These are phyloP conservation scores for Dactylonectria macrodidyma DNA, from an alignment of 2,329 filamentous ascomycete species.

Conservation along the genomic window DNA sequence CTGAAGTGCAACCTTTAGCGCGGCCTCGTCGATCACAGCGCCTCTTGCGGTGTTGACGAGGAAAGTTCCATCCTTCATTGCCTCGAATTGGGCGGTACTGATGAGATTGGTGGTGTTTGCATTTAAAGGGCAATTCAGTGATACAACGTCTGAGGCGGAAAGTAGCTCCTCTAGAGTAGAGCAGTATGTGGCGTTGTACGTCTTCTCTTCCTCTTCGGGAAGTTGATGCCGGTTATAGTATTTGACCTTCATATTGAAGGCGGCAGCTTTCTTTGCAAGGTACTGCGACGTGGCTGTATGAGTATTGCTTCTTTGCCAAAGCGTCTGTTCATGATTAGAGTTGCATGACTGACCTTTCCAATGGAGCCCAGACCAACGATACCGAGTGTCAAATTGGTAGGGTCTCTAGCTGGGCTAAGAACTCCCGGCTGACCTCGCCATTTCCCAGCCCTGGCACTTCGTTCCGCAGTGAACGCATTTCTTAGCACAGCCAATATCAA, in stretches of 20 bases:
- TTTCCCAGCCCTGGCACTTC: slow-evolving; percentile 51
- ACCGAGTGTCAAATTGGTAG: slow-evolving; percentile 57
- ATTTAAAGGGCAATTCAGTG: slow-evolving; percentile 56
- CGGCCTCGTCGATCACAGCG: slow-evolving; percentile 62
- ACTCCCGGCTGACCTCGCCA: slow-evolving; percentile 51
- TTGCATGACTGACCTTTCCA: slow-evolving; percentile 46
- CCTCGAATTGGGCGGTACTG: slow-evolving; percentile 54
- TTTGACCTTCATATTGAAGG: slow-evolving; percentile 57
- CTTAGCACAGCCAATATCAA: slow-evolving; percentile 55
- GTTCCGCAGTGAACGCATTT: slow-evolving; percentile 58
- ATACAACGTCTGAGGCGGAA: slow-evolving; percentile 55
- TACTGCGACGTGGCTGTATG: slow-evolving; percentile 44
- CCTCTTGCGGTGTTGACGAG: slow-evolving; percentile 66
- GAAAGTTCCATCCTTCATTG: slow-evolving; percentile 61
- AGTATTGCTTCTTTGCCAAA: background rate
- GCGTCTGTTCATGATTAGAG: too few relatives aligned
- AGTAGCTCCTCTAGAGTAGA: slow-evolving; percentile 56
- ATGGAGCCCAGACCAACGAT: slow-evolving; percentile 63
- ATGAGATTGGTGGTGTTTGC: slow-evolving; percentile 56
- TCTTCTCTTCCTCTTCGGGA: slow-evolving; percentile 49
- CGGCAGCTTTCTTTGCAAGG: slow-evolving; percentile 55
- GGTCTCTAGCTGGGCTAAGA: slow-evolving; percentile 55
- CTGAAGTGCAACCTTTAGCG: slow-evolving; percentile 60
- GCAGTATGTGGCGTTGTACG: slow-evolving; percentile 54
- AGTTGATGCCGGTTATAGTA: slow-evolving; percentile 58